phyloP scores from a whole-genome alignment of 192 early-diverging fungal genomes.

The Phlyctochytrium arcticum region DNA sequence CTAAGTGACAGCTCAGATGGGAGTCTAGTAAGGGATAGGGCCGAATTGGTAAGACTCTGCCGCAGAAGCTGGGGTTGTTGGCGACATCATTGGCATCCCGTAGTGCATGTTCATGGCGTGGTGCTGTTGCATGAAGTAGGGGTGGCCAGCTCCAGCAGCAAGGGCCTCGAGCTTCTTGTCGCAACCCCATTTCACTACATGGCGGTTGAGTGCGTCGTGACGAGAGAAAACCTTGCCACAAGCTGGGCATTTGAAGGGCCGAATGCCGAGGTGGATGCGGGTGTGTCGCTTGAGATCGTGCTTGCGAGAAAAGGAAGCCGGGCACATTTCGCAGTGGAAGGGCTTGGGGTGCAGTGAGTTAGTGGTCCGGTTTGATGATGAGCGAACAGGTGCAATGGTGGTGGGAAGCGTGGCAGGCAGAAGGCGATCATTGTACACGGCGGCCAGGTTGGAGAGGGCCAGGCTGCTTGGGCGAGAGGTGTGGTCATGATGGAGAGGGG shows the following conservation, averaged over 20 bases:
- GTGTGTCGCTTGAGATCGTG: conserved; percentile 85
- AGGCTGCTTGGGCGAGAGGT: too few relatives aligned
- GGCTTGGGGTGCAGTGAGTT: conserved; percentile 33
- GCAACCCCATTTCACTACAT: conserved; percentile 27
- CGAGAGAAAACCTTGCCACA: conserved; percentile 35
- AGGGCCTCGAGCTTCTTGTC: conserved; percentile 14
- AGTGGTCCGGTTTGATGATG: conserved; percentile 1
- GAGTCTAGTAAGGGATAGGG: too few relatives aligned
- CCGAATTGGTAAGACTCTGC: too few relatives aligned
- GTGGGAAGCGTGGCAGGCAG: background rate
- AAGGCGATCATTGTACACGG: background rate
- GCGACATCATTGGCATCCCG: too few relatives aligned
- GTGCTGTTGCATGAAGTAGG: too few relatives aligned
- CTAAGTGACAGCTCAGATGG: too few relatives aligned
- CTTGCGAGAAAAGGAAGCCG: conserved; percentile 74
- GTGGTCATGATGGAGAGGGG: too few relatives aligned
- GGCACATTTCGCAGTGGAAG: conserved; percentile 67
- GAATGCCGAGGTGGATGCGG: conserved; percentile 37
- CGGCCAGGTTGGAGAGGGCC: background rate
- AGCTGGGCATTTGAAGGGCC: conserved; percentile 33
- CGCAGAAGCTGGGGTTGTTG: too few relatives aligned
- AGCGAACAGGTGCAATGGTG: conserved; percentile 20
- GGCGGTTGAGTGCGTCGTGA: conserved; percentile 32
- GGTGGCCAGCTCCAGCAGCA: background rate
- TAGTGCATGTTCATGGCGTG: too few relatives aligned